Conservation (phyloP, 805 yeast genomes). For the Wickerhamiella shivajii region DNA sequence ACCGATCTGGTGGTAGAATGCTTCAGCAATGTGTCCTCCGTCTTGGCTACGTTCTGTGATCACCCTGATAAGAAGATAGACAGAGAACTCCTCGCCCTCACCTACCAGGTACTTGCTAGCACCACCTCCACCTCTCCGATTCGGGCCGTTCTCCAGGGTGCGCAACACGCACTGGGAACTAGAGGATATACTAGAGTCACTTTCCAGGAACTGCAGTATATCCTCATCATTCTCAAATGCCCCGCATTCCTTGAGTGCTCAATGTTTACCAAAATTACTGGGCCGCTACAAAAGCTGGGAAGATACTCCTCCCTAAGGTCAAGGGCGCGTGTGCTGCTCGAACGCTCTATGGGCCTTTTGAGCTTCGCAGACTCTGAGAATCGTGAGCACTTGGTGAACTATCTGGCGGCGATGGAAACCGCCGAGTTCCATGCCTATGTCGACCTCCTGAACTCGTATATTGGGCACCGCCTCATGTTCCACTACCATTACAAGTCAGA, state of each 20-base stretch:
- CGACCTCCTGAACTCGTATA: slow-evolving; percentile 57
- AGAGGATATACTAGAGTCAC: slow-evolving; percentile 13
- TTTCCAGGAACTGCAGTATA: slow-evolving; percentile 13
- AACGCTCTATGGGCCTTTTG: slow-evolving; percentile 53
- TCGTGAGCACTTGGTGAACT: slow-evolving; percentile 33
- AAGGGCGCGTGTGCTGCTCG: slow-evolving; percentile 50
- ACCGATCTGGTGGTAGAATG: slow-evolving; percentile 16
- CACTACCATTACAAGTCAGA: slow-evolving; percentile 17
- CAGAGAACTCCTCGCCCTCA: not conserved
- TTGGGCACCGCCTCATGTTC: slow-evolving; percentile 57
- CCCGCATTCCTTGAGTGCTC: slow-evolving; percentile 19
- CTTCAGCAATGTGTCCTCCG: slow-evolving; percentile 13
- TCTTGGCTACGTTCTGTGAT: slow-evolving; percentile 11
- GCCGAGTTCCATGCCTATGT: slow-evolving; percentile 38
- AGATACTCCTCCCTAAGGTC: slow-evolving; percentile 18
- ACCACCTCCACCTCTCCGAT: slow-evolving; percentile 17
- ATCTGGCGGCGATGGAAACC: slow-evolving; percentile 36
- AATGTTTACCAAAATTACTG: slow-evolving; percentile 21
- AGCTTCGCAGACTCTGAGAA: slow-evolving; percentile 34
- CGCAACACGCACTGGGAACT: slow-evolving; percentile 15
- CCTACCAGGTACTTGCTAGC: slow-evolving; percentile 13
- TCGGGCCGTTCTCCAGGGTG: slow-evolving; percentile 20
- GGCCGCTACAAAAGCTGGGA: slow-evolving; percentile 19
- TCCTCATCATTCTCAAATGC: slow-evolving; percentile 16
- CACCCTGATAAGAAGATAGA: not conserved